These are phyloP conservation scores for Rhodofomes roseus DNA, from an alignment of 1,284 basidiomycete genomes.

Conservation along the genomic window DNA sequence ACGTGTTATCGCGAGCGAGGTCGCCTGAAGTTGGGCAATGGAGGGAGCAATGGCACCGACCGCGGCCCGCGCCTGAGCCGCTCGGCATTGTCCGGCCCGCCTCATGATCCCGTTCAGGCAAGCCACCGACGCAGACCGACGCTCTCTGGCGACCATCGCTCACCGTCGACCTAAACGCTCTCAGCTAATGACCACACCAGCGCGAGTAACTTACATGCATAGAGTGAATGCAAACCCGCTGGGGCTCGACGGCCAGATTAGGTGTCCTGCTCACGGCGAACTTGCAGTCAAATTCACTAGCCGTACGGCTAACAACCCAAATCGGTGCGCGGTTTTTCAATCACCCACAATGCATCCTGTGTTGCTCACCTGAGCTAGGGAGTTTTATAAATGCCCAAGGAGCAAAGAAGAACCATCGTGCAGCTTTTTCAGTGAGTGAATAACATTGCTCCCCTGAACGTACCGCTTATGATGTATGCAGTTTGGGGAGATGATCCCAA, in stretches of 20 bases:
- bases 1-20: neutral
- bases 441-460: neutral
- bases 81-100: neutral
- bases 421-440: slow-evolving; percentile 30
- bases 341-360: neutral
- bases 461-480: slow-evolving; percentile 29
- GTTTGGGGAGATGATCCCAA: slow-evolving; percentile 35
- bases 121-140: neutral
- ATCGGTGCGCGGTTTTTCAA: slow-evolving; percentile 23
- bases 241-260: slow-evolving; percentile 23
- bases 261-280: slow-evolving; percentile 26
- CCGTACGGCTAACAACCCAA: slow-evolving; percentile 24
- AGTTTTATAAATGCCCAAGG: slow-evolving; percentile 30
- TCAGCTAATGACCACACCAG: neutral
- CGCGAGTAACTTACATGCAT: slow-evolving; percentile 7
- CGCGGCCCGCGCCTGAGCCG: no score
- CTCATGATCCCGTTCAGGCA: neutral
- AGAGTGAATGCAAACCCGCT: slow-evolving; percentile 17
- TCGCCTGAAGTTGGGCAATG: no score
- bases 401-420: slow-evolving; percentile 23
- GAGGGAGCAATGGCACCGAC: no score
- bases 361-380: slow-evolving; percentile 17
- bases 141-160: neutral
- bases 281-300: slow-evolving; percentile 24
- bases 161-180: no score